Evolutionary conservation across 2,329 filamentous ascomycete genomes (phyloP).

Genomic region (Lachnum nothofagi): DNA sequence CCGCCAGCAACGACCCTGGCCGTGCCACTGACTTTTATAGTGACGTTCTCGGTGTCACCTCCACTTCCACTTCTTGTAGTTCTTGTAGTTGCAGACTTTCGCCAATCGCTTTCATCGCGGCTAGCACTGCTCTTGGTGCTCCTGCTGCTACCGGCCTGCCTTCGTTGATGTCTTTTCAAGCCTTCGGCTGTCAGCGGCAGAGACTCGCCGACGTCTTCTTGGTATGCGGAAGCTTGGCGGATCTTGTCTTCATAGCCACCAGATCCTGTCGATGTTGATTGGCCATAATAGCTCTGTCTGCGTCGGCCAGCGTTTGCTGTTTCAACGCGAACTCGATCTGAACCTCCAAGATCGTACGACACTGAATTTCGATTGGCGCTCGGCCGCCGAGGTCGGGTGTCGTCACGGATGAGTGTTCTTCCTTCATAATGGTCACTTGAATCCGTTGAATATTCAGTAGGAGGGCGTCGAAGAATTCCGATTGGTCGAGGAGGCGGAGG

Average conservation of each 20-base stretch:
- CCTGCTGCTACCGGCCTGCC: constrained; percentile 43
- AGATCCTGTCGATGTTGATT: constrained; percentile 7
- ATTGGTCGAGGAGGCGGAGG: constrained; percentile 22
- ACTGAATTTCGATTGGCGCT: constrained; percentile 25
- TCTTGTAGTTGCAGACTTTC: constrained; percentile 56
- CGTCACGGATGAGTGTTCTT: constrained; percentile 9
- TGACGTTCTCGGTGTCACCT: constrained; percentile 54
- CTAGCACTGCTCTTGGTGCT: constrained; percentile 56
- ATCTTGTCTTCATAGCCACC: constrained; percentile 42
- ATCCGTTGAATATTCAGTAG: constrained; percentile 10
- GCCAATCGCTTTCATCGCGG: constrained; percentile 59
- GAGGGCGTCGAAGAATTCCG: constrained; percentile 15
- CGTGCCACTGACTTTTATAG: constrained; percentile 54
- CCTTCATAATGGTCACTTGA: constrained; percentile 4
- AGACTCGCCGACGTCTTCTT: constrained; percentile 46
- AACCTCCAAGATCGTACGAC: constrained; percentile 26
- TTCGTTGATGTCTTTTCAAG: constrained; percentile 43
- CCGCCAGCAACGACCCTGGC: constrained; percentile 53
- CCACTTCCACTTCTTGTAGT: constrained; percentile 46
- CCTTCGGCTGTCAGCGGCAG: constrained; percentile 52
- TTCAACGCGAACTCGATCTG: constrained; percentile 20
- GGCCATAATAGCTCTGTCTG: constrained; percentile 27
- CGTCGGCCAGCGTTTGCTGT: constrained; percentile 25
- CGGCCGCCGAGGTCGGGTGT: constrained; percentile 21
- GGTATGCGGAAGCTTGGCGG: constrained; percentile 44